Conservation (phyloP, 495 filamentous ascomycete genomes). For the Aspergillus conjunctus region DNA sequence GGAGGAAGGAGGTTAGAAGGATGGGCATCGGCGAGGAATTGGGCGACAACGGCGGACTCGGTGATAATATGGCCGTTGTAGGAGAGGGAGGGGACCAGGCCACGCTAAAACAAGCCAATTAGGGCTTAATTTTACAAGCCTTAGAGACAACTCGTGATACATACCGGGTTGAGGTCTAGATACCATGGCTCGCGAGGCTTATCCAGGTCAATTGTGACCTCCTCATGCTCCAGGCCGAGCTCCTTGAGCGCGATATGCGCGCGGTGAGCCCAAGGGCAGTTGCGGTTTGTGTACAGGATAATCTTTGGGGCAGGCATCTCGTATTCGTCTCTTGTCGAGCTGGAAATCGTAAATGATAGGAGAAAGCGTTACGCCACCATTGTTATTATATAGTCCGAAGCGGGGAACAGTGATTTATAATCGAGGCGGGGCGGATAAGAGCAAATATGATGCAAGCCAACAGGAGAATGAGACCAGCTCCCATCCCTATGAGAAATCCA, state of each 20-base stretch:
- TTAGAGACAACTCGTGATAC: conserved; percentile 1
- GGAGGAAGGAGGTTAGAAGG: conserved; percentile 52
- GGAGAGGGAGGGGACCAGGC: conserved; percentile 72
- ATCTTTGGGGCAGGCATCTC: conserved; percentile 50
- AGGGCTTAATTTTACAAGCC: conserved; percentile 3
- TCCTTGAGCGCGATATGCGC: conserved; percentile 77
- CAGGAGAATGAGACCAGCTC: too few relatives aligned
- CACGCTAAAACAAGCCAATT: conserved; percentile 48
- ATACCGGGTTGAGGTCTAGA: conserved; percentile 77
- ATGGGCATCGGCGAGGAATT: conserved; percentile 68
- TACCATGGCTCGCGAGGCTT: conserved; percentile 80
- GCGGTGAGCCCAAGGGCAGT: conserved; percentile 82
- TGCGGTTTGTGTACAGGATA: conserved; percentile 72
- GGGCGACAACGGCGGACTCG: conserved; percentile 72
- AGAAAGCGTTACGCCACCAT: background rate
- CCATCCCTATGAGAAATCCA: too few relatives aligned
- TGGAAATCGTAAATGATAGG: background rate
- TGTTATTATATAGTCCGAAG: background rate
- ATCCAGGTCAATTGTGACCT: conserved; percentile 76
- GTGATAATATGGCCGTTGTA: conserved; percentile 73
- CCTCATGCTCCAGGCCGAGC: conserved; percentile 71
- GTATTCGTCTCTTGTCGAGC: background rate
- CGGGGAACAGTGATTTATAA: background rate
- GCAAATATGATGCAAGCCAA: background rate
- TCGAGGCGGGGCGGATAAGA: background rate